Conservation (phyloP, 176 grass and related monocot genomes). For the Cenchrus purpureus region DNA sequence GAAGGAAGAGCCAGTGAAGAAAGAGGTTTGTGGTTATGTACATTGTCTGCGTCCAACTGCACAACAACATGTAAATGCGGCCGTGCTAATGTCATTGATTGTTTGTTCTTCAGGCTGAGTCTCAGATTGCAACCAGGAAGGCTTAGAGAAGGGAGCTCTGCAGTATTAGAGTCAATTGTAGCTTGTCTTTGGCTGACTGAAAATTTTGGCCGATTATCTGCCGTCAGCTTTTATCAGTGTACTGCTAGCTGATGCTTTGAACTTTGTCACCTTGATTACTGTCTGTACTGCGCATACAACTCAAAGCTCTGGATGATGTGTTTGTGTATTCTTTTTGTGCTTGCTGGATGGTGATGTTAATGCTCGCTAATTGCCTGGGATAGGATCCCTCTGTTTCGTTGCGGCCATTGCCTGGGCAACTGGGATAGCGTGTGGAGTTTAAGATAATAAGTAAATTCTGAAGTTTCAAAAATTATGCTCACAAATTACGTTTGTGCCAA, state of each 20-base stretch:
- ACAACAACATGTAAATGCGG: not conserved
- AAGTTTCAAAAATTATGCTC: no score
- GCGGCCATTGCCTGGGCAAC: no score
- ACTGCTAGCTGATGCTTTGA: slow-evolving; percentile 28
- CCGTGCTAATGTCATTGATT: not conserved
- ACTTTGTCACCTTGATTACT: not conserved
- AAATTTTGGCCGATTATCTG: slow-evolving; percentile 43
- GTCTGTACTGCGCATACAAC: not conserved
- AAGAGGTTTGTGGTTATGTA: slow-evolving; percentile 52
- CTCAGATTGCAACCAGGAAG: slow-evolving; percentile 80
- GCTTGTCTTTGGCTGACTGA: not conserved
- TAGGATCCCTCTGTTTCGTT: no score
- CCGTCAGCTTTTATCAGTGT: slow-evolving; percentile 2
- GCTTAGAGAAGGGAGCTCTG: slow-evolving; percentile 39
- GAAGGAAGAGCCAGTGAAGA: slow-evolving; percentile 86
- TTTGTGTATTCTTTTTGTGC: no score
- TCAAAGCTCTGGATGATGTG: no score
- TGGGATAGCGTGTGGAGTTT: no score
- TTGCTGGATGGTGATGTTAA: no score
- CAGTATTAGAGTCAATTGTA: slow-evolving; percentile 15
- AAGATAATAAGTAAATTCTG: no score
- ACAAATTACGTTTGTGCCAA: no score
- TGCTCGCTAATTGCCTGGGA: no score
- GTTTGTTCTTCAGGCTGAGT: slow-evolving; percentile 56
- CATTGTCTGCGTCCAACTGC: not conserved